Base-by-base conservation (phyloP, 75 land plant genomes). In the Ceratopteris richardii region DNA sequence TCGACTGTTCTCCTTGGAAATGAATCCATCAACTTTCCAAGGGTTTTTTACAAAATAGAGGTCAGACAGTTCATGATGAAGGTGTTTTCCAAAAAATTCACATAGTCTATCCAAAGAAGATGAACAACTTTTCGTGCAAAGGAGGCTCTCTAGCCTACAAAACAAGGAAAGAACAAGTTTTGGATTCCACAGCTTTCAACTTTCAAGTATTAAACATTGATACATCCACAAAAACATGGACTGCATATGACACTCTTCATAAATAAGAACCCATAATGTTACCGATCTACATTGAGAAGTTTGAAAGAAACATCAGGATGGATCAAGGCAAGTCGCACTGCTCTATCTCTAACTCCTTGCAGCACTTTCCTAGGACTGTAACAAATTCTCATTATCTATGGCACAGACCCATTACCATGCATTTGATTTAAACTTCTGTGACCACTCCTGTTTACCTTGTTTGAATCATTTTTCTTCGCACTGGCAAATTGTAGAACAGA, bases 401-500 rank as follows among this genome's bases (percentile, higher is more conserved):
- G n/a, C n/a, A n/a, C n/a, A n/a, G n/a, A n/a, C n/a, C n/a, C n/a
- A n/a, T n/a, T n/a, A n/a, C n/a, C n/a, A n/a, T n/a, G n/a, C n/a
- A n/a, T n/a, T n/a, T n/a, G n/a, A n/a, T n/a, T n/a, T n/a, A n/a
- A n/a, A n/a, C 31, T 28, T 54, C 18, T 18, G 3, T 17, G 25
- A 54, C 31, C 3, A 26, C 9, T 2, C 27, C 27, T 28, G 25
- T 28, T 46, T 21, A 87, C 97, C 97, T 92, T 56, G 80, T 67
- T 30, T 71, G 66, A 65, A 95, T 64, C 37, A 66, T 68, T 63
- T 79, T 90, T 60, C 90, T 86, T 33, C 99, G 82, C 56, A 95
- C 92, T 37, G 99, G 97, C 70, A 87, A 88, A 62, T 87, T 95
- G 82, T 84, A 82, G 71, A 84, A 95, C 27, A 90, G 58, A 63